Conservation (phyloP, 2,329 filamentous ascomycete genomes). For the Alternaria alternata region DNA sequence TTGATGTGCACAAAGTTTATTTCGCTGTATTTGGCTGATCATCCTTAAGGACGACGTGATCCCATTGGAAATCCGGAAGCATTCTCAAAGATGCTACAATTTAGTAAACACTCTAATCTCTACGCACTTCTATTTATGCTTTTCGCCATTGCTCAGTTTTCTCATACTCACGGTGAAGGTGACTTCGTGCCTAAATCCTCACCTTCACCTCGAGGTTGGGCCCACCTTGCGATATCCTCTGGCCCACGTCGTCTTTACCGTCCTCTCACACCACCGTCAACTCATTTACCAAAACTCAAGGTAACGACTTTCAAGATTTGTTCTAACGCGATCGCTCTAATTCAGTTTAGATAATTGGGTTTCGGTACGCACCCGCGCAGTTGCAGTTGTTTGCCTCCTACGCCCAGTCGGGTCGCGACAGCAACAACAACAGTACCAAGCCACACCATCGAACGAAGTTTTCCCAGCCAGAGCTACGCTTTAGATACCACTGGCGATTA, state of each 20-base stretch:
- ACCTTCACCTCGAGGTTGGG: constrained; percentile 3
- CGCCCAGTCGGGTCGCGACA: not conserved
- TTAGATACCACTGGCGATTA: not conserved
- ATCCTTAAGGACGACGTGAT: not conserved
- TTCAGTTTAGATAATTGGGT: not conserved
- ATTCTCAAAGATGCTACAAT: not conserved
- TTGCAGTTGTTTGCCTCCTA: not conserved
- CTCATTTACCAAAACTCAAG: not conserved
- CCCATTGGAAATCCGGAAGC: not conserved
- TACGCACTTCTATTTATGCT: not conserved
- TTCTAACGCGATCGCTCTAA: not conserved
- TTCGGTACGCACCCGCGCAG: not conserved
- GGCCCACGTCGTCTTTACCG: not conserved
- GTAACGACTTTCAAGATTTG: not conserved
- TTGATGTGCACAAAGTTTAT: not conserved
- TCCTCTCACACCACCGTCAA: not conserved
- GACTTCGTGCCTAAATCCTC: not conserved
- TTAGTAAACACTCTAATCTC: not conserved
- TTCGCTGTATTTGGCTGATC: not conserved
- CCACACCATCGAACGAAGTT: not conserved
- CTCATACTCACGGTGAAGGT: constrained; percentile 3
- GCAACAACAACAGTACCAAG: not conserved
- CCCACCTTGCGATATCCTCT: not conserved
- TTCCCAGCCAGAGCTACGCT: not conserved
- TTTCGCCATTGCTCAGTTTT: not conserved